These are phyloP conservation scores for Theobroma grandiflorum DNA, from an alignment of 441 rosid species.

Conservation along the genomic window DNA sequence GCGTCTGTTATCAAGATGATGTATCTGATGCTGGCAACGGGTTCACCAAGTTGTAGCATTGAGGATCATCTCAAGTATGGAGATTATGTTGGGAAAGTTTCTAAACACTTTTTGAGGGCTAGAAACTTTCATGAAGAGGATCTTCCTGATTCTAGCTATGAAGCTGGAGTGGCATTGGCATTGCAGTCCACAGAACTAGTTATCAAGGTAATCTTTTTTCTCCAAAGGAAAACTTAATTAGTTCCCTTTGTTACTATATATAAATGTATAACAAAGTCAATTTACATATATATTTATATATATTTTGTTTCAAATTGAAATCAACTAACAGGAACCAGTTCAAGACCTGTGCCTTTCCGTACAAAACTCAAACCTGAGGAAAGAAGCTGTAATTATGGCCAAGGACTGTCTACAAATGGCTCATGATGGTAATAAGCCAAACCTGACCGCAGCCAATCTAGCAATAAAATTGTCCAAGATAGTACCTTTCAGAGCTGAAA, in stretches of 20 bases:
- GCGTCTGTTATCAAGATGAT: constrained; percentile 58
- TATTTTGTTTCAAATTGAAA: neutral
- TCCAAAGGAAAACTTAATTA: neutral
- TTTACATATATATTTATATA: neutral
- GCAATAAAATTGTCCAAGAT: constrained; percentile 60
- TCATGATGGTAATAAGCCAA: constrained; percentile 51
- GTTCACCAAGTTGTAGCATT: constrained; percentile 42
- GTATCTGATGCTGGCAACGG: constrained; percentile 47
- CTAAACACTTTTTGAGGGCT: constrained; percentile 47
- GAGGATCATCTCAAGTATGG: constrained; percentile 73
- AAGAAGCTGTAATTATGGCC: constrained; percentile 36
- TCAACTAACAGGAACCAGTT: neutral
- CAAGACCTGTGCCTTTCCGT: neutral
- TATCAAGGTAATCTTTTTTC: constrained; percentile 41
- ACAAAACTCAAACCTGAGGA: constrained; percentile 37
- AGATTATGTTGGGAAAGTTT: constrained; percentile 49
- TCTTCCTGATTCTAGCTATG: constrained; percentile 59
- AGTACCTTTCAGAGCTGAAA: constrained; percentile 57
- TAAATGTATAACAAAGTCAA: neutral
- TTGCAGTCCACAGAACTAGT: constrained; percentile 65
- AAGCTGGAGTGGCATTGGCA: constrained; percentile 67
- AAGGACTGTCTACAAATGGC: constrained; percentile 60
- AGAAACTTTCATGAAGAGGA: constrained; percentile 43
- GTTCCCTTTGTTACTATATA: neutral
- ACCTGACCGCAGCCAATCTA: constrained; percentile 57